phyloP scores from a whole-genome alignment of 768 basidiomycete genomes.

The Sutorius australiensis region DNA sequence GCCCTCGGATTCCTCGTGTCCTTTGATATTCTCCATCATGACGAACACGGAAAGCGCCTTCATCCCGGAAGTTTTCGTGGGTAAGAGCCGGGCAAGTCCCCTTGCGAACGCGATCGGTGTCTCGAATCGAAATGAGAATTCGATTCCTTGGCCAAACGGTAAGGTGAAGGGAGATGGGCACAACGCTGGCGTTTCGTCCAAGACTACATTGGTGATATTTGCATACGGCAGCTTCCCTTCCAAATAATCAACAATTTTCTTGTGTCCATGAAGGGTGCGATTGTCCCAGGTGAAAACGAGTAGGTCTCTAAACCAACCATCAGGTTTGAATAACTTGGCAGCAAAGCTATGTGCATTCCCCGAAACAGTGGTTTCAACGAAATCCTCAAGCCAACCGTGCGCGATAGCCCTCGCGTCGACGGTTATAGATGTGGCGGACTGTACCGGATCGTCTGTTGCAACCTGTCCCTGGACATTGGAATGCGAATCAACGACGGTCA shows the following conservation, averaged over 20 bases:
- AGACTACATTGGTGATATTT: neutral
- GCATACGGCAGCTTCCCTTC: neutral
- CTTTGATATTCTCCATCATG: slow-evolving; percentile 3
- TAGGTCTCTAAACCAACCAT: slow-evolving; percentile 4
- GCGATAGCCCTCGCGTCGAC: neutral
- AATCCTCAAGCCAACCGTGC: neutral
- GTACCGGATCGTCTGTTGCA: no score
- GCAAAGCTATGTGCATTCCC: neutral
- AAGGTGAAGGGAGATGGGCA: neutral
- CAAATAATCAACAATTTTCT: neutral
- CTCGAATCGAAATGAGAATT: slow-evolving; percentile 5
- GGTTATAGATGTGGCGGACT: neutral
- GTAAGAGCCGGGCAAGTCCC: neutral
- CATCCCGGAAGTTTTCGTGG: neutral
- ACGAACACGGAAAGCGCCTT: slow-evolving; percentile 3
- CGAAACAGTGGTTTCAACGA: neutral
- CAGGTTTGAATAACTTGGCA: neutral
- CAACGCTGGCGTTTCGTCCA: slow-evolving; percentile 1
- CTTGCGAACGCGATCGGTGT: neutral
- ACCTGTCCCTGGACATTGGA: neutral
- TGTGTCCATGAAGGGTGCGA: slow-evolving; percentile 1
- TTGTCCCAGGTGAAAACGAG: slow-evolving; percentile 5
- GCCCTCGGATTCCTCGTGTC: neutral
- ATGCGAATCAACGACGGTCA: neutral
- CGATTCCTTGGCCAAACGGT: slow-evolving; percentile 2